Evolutionary conservation across 2,329 filamentous ascomycete genomes (phyloP).

Genomic region (Penicillium sp.): DNA sequence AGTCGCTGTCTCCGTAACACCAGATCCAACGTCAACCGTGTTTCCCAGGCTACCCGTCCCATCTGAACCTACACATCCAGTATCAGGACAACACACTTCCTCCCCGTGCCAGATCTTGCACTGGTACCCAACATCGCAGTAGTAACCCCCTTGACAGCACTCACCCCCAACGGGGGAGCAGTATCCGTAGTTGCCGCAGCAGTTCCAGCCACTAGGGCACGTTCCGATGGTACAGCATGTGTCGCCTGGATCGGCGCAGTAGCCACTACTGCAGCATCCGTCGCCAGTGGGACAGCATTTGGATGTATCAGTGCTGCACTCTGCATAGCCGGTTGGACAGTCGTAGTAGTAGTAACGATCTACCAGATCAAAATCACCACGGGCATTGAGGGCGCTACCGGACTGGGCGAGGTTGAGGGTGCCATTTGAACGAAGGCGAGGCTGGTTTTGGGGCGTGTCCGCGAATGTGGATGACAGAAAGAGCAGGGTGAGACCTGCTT

Average conservation of each 20-base stretch:
- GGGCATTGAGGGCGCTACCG: not conserved
- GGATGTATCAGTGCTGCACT: constrained; percentile 11
- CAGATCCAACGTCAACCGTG: not conserved
- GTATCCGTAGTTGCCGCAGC: constrained; percentile 9
- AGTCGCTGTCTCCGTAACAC: not conserved
- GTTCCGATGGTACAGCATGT: constrained; percentile 16
- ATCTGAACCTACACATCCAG: constrained; percentile 13
- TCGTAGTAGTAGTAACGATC: not conserved
- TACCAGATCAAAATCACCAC: constrained; percentile 21
- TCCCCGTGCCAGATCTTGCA: constrained; percentile 12
- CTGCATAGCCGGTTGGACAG: constrained; percentile 11
- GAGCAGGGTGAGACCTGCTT: not conserved
- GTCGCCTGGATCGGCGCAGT: constrained; percentile 13
- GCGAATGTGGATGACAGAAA: not conserved
- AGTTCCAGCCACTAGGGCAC: constrained; percentile 17
- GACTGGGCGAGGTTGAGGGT: not conserved
- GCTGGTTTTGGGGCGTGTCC: constrained; percentile 5
- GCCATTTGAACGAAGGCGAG: constrained; percentile 13
- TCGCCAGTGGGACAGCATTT: constrained; percentile 11
- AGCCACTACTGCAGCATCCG: constrained; percentile 16
- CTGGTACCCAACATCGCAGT: constrained; percentile 15
- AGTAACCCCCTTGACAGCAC: constrained; percentile 16
- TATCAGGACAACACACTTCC: constrained; percentile 13
- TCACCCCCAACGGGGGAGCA: constrained; percentile 17
- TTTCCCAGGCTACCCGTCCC: constrained; percentile 3